These are phyloP conservation scores for Oryza rufipogon DNA, from an alignment of 176 grass and related monocot genomes.

Conservation along the genomic window DNA sequence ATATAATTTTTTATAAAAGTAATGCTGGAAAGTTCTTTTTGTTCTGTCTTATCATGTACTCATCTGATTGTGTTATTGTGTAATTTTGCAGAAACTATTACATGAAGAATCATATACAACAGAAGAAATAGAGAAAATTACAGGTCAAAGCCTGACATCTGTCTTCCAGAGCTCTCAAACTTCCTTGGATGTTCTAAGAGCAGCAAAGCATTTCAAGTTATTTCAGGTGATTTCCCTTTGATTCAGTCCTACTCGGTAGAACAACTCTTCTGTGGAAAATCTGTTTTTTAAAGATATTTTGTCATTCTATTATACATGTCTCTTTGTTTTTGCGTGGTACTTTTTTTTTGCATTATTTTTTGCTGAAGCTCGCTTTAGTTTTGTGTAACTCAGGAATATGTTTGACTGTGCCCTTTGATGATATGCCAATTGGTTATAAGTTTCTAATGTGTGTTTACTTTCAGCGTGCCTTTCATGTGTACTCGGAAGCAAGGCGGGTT, in stretches of 20 bases:
- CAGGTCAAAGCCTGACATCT: conserved; percentile 55
- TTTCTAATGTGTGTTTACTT: conserved; percentile 22
- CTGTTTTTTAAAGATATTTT: neutral
- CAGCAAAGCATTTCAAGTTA: conserved; percentile 84
- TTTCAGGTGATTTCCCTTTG: conserved; percentile 68
- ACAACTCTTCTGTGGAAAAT: neutral
- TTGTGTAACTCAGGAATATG: neutral
- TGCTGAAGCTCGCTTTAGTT: neutral
- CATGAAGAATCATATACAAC: conserved; percentile 78
- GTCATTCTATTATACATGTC: neutral
- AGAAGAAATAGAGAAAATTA: conserved; percentile 83
- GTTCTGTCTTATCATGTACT: neutral
- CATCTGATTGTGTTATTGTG: conserved; percentile 24
- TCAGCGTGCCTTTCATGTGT: conserved; percentile 89
- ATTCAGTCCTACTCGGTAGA: neutral
- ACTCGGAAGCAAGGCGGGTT: conserved; percentile 91
- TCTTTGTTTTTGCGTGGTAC: neutral
- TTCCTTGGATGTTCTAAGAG: conserved; percentile 82
- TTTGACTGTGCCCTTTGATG: conserved; percentile 17
- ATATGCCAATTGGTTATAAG: neutral
- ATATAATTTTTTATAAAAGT: neutral
- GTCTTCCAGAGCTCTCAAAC: conserved; percentile 78
- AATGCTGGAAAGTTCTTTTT: neutral
- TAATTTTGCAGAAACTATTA: conserved; percentile 63
- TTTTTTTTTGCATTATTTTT: neutral